Evolutionary conservation across 495 filamentous ascomycete species (phyloP), one percentile per base, ranked within the genome.

Genomic region (Usnea hakonensis): DNA sequence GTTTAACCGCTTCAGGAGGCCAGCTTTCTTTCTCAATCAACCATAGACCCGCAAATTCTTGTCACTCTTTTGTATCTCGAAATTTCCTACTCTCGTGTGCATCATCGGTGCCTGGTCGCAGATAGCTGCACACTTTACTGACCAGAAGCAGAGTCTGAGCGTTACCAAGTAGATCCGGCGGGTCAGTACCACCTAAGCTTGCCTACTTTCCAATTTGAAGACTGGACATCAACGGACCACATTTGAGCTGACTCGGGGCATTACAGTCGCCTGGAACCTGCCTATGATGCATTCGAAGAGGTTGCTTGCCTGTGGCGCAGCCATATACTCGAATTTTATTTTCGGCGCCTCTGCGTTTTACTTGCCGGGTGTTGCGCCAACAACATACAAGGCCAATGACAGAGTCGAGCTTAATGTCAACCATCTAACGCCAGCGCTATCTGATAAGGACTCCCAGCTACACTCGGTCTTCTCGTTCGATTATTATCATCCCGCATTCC

Each of bases 361-460:
- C 76, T 87, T 98, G 41, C 94, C 94, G 19, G 94, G 94, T 63
- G 90, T 97, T 69, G 91, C 92, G 56, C 94, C 95, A n/a, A 91
- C 88, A 28, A 90, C 91, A 48, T 98, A 97, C 76, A 81, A 86
- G 65, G 69, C 76, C 30, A 85, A 83, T 67, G 86, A 90, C 61
- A 74, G 76, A 30, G 94, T 98, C n/a, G 88, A 90, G 32, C 84
- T 98, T 33, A 84, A 89, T 71, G 94, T 98, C 73, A 97, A 98
- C 74, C 83, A 86, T 67, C 85, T 98, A 64, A 95, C 92, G 4
- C 92, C 94, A 10, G 83, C 90, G 7, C 82, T 87, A n/a, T 87
- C 86, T 10, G 77, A 83, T 60, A 75, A 77, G 63, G 90, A 95
- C 75, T 82, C 85, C 32, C 85, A 89, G 62, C 79, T 97, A 28